Evolutionary conservation across 2,329 filamentous ascomycete species (phyloP).

Genomic region (Penicillium nordicum): DNA sequence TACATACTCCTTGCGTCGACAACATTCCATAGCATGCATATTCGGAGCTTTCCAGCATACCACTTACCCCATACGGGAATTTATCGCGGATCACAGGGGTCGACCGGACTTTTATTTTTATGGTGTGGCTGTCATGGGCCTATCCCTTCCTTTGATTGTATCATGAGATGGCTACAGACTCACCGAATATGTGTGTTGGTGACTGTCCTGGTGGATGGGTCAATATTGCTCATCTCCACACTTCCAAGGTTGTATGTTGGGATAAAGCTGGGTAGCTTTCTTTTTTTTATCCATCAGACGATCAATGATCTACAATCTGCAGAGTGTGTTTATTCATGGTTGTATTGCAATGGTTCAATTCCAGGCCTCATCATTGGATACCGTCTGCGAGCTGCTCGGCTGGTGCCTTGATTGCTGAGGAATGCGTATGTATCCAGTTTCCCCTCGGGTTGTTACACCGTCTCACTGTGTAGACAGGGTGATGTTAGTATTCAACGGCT

Average conservation of each 20-base stretch:
- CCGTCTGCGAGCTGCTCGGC: not conserved
- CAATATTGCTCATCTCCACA: not conserved
- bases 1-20: not conserved
- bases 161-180: not conserved
- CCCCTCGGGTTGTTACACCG: slow-evolving; percentile 5
- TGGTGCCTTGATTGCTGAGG: slow-evolving; percentile 11
- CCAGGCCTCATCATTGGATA: not conserved
- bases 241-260: not conserved
- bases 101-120: not conserved
- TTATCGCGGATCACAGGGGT: slow-evolving; percentile 1
- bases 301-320: not conserved
- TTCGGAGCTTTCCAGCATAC: slow-evolving; percentile 12
- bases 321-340: not conserved
- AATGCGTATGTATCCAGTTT: slow-evolving; percentile 1
- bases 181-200: not conserved
- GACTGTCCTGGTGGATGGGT: not conserved
- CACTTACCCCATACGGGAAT: slow-evolving; percentile 6
- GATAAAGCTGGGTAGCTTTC: not conserved
- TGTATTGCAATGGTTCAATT: not conserved
- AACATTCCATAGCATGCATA: slow-evolving; percentile 8
- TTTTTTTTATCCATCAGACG: not conserved
- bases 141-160: not conserved
- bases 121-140: not conserved
- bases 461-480: slow-evolving; percentile 1
- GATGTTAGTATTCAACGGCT: not conserved